These are phyloP conservation scores for Cronartium quercuum DNA, from an alignment of 1,284 basidiomycete genomes.

Conservation along the genomic window DNA sequence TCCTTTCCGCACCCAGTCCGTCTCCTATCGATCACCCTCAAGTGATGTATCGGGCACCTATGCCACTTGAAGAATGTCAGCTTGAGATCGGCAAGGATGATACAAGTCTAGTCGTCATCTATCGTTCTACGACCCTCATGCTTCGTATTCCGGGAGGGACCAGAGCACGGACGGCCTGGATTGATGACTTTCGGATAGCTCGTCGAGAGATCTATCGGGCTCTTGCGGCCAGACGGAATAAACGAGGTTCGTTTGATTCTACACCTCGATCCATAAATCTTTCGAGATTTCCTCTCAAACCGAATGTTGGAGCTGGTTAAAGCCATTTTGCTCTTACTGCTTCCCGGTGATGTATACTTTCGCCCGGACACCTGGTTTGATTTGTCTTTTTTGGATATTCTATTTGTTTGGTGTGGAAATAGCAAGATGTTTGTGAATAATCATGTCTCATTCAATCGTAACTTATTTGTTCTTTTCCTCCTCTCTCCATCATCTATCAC, in stretches of 20 bases:
- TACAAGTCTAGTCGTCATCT: background rate
- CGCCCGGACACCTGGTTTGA: background rate
- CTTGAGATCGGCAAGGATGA: slow-evolving; percentile 10
- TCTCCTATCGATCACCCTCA: background rate
- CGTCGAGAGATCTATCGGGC: slow-evolving; percentile 18
- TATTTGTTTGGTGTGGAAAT: background rate
- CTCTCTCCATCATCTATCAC: background rate
- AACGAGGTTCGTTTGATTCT: slow-evolving; percentile 21
- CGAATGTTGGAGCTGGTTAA: background rate
- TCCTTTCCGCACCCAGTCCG: background rate
- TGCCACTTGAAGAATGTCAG: slow-evolving; percentile 30
- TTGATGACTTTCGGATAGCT: slow-evolving; percentile 9
- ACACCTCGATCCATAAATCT: background rate
- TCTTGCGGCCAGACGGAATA: background rate
- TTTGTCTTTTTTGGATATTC: background rate
- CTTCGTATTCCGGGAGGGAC: slow-evolving; percentile 20
- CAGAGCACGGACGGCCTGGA: slow-evolving; percentile 3
- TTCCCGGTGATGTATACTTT: background rate
- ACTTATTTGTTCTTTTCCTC: background rate
- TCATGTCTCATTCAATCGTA: background rate
- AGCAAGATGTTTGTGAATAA: background rate
- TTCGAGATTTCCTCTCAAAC: background rate
- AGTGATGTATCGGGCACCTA: slow-evolving; percentile 32
- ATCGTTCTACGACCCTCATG: slow-evolving; percentile 7
- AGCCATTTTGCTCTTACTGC: background rate